Base-by-base conservation (phyloP, 768 basidiomycete species). In the Tylopilus intermedius region DNA sequence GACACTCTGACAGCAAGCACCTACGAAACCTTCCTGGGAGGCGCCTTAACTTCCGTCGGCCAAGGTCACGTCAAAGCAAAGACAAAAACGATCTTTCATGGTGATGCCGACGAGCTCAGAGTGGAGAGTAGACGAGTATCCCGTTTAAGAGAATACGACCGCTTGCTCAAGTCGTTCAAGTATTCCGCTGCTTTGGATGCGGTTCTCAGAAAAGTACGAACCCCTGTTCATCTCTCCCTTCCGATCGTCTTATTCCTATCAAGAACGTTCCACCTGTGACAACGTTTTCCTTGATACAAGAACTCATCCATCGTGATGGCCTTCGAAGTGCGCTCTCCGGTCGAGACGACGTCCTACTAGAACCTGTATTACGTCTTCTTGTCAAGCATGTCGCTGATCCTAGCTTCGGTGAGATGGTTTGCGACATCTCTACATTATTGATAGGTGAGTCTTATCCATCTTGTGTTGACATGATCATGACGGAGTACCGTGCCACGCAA, bases 151-250 rank as follows among this genome's bases (percentile, higher is more conserved):
- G 87, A 91, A 50, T 96, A 96, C 70, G 96, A 99, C 68, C 81
- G 81, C 61, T 73, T 91, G 47, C 75, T 99, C 45, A 98, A 98
- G 69, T 76, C 73, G 37, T 99, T 98, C 78, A 90, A 90, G 64
- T 98, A 99, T 69, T 87, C 88, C 8, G 92, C 92, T 33, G 96
- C 96, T 5, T 72, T 99, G 50, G 95, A 99, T 71, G 83, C 91
- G 5, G 94, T 94, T 11, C 71, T 98, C 52, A 82, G 82, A 62
- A 92, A 91, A 77, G 90, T 89, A 60, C 49, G 75, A 41, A 39
- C 15, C n/a, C 32, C 22, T 30, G 8, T 18, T 15, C 41, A 0
- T 26, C 9, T 48, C 5, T 18, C 7, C 26, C n/a, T 33, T 47
- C 6, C 21, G 5, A 22, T n/a, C 18, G 38, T 51, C 51, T 50